Conservation (phyloP, 2,329 filamentous ascomycete genomes). For the Hymenoscyphus scutula region DNA sequence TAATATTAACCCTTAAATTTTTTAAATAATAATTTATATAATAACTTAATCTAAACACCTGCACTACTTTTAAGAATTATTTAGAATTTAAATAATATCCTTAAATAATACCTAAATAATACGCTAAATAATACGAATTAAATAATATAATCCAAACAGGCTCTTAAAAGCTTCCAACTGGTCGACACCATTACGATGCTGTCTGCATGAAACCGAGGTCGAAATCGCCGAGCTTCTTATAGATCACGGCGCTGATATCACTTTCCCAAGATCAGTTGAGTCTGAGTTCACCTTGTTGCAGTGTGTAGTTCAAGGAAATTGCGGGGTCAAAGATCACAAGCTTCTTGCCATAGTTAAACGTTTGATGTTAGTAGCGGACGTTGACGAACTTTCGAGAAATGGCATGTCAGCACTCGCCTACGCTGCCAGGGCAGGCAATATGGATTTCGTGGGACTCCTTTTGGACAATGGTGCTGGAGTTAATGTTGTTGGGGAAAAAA, state of each 20-base stretch:
- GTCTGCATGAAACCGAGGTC: not conserved
- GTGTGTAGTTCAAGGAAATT: not conserved
- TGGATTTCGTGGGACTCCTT: not conserved
- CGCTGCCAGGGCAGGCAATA: not conserved
- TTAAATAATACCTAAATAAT: too few relatives aligned
- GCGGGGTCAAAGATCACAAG: not conserved
- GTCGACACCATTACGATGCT: not conserved
- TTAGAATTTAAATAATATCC: too few relatives aligned
- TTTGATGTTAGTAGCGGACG: not conserved
- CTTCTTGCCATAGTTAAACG: not conserved
- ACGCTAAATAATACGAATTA: too few relatives aligned
- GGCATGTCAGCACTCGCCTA: not conserved
- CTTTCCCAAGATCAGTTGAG: not conserved
- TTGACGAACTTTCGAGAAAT: not conserved
- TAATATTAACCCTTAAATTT: too few relatives aligned
- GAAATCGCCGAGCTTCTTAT: not conserved
- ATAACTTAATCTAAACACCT: too few relatives aligned
- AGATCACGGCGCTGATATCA: not conserved
- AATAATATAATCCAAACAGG: too few relatives aligned
- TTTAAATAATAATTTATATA: too few relatives aligned
- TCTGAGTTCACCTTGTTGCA: not conserved
- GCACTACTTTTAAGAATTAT: too few relatives aligned
- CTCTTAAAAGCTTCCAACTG: not conserved
- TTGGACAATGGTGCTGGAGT: not conserved
- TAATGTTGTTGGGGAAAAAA: not conserved